A percentile compares a stretch with the other conserved stretches of the same genome.
Conservation (phyloP, 2,329 filamentous ascomycete genomes). For the Coniochaeta sp. region DNA sequence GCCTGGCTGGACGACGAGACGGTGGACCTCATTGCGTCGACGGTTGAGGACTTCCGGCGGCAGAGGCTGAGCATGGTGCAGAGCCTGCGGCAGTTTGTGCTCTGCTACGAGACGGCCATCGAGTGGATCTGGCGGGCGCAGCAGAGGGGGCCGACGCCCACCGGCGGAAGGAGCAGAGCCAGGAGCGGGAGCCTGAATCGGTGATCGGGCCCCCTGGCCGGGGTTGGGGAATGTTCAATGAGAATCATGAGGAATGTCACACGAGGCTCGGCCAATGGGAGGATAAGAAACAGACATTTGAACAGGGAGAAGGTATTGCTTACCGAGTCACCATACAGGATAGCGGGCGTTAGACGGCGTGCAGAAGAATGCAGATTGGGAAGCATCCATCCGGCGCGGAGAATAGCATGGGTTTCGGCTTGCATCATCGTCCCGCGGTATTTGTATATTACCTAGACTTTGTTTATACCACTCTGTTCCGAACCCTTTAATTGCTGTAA, state of each 20-base stretch:
- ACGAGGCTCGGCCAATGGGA: background rate
- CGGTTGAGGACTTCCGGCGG: constrained; percentile 82
- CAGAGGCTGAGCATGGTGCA: constrained; percentile 97
- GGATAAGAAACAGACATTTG: background rate
- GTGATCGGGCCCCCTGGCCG: too few relatives aligned
- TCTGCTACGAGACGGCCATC: constrained; percentile 91
- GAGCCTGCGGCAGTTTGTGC: constrained; percentile 83
- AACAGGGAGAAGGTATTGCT: background rate
- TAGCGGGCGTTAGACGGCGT: background rate
- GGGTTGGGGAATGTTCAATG: too few relatives aligned
- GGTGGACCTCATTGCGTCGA: constrained; percentile 74
- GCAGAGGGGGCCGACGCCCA: constrained; percentile 17
- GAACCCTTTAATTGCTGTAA: too few relatives aligned
- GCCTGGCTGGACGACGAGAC: constrained; percentile 64
- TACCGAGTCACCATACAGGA: background rate
- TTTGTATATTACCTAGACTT: too few relatives aligned
- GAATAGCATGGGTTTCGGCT: too few relatives aligned
- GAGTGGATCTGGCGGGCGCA: constrained; percentile 67
- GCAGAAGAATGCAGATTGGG: background rate
- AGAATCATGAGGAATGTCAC: background rate
- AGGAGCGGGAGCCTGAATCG: constrained; percentile 26
- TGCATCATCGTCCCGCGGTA: too few relatives aligned
- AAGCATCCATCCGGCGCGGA: too few relatives aligned
- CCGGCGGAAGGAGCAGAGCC: constrained; percentile 16
- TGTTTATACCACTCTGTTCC: too few relatives aligned